A percentile compares a stretch with the other conserved stretches of the same genome.
These are phyloP conservation scores for Schwanniomyces pseudopolymorphus DNA, from an alignment of 805 yeast genomes.

Conservation along the genomic window DNA sequence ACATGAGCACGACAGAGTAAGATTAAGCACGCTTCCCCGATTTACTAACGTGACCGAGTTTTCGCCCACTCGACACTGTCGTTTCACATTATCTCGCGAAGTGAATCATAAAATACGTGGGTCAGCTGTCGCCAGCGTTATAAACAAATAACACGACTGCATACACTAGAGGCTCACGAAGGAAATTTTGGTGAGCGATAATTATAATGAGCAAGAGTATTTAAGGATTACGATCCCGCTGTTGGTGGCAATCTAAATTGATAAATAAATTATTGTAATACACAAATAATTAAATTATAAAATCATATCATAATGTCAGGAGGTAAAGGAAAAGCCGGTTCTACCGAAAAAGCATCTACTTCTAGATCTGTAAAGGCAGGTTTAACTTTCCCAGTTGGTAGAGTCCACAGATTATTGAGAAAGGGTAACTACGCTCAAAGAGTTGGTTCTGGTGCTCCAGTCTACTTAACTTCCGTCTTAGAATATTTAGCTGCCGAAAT, in stretches of 20 bases:
- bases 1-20: neutral
- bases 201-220: neutral
- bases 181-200: neutral
- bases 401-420: slow-evolving; percentile 95
- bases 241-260: neutral
- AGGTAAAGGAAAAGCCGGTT: slow-evolving; percentile 91
- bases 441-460: slow-evolving; percentile 99
- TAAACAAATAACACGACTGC: slow-evolving; percentile 4
- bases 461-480: slow-evolving; percentile 92
- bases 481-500: slow-evolving; percentile 98
- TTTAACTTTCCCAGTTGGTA: slow-evolving; percentile 98
- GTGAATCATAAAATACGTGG: neutral
- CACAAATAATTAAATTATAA: slow-evolving; percentile 2
- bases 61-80: neutral
- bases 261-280: neutral
- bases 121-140: neutral
- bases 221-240: slow-evolving; percentile 1
- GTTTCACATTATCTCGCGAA: neutral
- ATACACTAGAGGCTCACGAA: neutral
- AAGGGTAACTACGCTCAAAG: slow-evolving; percentile 98
- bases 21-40: neutral
- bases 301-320: slow-evolving; percentile 63
- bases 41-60: neutral
- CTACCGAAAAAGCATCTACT: slow-evolving; percentile 93
- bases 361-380: slow-evolving; percentile 99